Percentiles rank a stretch among this genome's conserved stretches.
These are phyloP conservation scores for Triticum aestivum DNA, from an alignment of 176 grass and related monocot genomes.

Conservation along the genomic window DNA sequence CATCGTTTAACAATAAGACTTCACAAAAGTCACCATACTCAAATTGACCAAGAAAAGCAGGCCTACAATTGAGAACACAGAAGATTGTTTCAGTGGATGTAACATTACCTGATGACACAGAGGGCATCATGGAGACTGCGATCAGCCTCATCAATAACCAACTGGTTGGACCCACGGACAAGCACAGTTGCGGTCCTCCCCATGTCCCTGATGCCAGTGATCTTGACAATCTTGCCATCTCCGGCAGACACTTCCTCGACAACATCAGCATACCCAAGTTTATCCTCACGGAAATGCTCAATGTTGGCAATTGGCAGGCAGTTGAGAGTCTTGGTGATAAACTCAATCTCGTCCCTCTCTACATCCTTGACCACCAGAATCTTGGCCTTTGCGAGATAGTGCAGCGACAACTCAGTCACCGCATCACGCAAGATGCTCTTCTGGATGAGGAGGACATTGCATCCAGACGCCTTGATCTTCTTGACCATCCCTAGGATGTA, in stretches of 20 bases:
- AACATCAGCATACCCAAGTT: constrained; percentile 72
- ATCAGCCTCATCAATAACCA: constrained; percentile 93
- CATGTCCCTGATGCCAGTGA: constrained; percentile 87
- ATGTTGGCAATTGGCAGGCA: constrained; percentile 94
- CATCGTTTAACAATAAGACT: no score
- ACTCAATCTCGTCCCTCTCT: constrained; percentile 98
- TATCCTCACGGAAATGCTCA: constrained; percentile 90
- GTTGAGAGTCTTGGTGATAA: constrained; percentile 88
- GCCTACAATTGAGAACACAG: background rate
- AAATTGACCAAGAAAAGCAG: no score
- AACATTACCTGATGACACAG: constrained; percentile 80
- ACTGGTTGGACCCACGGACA: constrained; percentile 80
- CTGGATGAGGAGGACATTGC: constrained; percentile 91
- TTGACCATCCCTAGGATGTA: constrained; percentile 94
- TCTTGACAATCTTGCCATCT: constrained; percentile 79
- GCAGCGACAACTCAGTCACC: constrained; percentile 84
- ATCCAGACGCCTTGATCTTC: constrained; percentile 87
- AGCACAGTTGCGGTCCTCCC: constrained; percentile 77
- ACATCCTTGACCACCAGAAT: constrained; percentile 90
- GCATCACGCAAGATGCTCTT: constrained; percentile 92
- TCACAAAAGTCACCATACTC: background rate
- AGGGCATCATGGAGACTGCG: constrained; percentile 93
- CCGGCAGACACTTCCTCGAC: constrained; percentile 88
- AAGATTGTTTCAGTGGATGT: background rate
- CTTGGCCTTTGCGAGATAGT: constrained; percentile 89